Base-by-base conservation (phyloP, 495 filamentous ascomycete species). In the Hypoxylon crocopeplum region DNA sequence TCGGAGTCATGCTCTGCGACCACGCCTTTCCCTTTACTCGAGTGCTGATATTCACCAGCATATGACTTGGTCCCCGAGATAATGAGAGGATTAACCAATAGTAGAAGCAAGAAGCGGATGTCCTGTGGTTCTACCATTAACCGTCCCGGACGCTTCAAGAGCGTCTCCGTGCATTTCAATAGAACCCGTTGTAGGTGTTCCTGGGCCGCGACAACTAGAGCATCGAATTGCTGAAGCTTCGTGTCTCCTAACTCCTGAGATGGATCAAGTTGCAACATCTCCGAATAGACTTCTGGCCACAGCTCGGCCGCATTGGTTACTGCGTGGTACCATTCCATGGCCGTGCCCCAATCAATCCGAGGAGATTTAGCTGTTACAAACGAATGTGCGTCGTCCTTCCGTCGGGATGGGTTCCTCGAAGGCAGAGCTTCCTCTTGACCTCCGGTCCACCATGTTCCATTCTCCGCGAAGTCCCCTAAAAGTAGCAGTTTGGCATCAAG, bases 91-190 rank as follows among this genome's bases (percentile, higher is more conserved):
- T 97, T 97, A n/a, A 80, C 84, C 19, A 96, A 73, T 47, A 96
- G 73, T 13, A 97, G 86, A n/a, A 97, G 77, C 16, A 97, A 73
- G 67, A 95, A 95, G 39, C 93, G 82, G 27, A 86, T 77, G 47
- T 95, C 87, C 50, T 87, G 82, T 16, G 91, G 86, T 25, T 80
- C 81, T 45, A 78, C 84, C 55, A 97, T 64, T 8, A 84, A 81
- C 27, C 89, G 80, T 3, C 90, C 85, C 3, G 93, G 93, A 8
- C 93, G 84, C 65, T 92, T 96, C n/a, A 97, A 76, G 38, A 97
- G 74, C 59, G 79, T 89, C 70, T 97, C 93, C 1, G 84, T 89
- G 13, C 90, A 88, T 69, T 94, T 96, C 42, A 97, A 73, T 4
- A 97, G 78, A 4, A 85, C 82, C 44, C 84, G 74, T 38, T 88